Evolutionary conservation across 139 green algal genomes (phyloP).

Genomic region (Yamagishiella unicocca): DNA sequence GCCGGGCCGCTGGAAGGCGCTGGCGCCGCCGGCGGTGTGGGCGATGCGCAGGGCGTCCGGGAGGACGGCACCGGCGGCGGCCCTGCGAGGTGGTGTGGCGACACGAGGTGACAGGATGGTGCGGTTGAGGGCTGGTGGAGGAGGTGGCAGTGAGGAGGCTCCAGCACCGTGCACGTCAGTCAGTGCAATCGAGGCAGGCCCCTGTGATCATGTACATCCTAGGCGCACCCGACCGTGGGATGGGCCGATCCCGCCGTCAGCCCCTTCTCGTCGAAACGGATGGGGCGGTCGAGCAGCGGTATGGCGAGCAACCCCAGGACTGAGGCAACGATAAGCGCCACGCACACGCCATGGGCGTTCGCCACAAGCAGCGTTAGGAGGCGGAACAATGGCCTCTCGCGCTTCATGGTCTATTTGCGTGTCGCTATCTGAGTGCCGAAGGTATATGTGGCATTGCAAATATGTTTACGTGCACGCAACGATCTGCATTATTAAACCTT

Average conservation of each 20-base stretch:
- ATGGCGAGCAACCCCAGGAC: conserved; percentile 50
- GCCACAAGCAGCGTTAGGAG: not conserved
- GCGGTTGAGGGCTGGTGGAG: no score
- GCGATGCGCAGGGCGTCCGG: not conserved
- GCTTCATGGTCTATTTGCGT: not conserved
- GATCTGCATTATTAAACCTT: no score
- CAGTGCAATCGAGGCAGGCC: no score
- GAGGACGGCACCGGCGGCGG: not conserved
- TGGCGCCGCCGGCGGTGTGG: not conserved
- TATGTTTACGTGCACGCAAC: no score
- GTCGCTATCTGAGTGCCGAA: no score
- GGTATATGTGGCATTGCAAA: no score
- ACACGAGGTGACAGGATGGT: no score
- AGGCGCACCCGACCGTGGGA: conserved; percentile 57
- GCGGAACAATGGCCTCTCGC: conserved; percentile 8
- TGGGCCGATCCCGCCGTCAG: conserved; percentile 64
- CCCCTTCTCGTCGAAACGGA: conserved; percentile 80
- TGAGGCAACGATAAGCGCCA: conserved; percentile 53
- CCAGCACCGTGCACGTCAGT: no score
- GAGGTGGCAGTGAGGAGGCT: no score
- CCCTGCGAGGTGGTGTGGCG: not conserved
- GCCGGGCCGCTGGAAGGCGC: conserved; percentile 14
- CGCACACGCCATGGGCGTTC: conserved; percentile 3
- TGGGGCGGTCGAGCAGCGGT: conserved; percentile 62
- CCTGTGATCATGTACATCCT: no score